phyloP scores from a whole-genome alignment of 1,284 basidiomycete genomes.

The Pseudozyma pruni region DNA sequence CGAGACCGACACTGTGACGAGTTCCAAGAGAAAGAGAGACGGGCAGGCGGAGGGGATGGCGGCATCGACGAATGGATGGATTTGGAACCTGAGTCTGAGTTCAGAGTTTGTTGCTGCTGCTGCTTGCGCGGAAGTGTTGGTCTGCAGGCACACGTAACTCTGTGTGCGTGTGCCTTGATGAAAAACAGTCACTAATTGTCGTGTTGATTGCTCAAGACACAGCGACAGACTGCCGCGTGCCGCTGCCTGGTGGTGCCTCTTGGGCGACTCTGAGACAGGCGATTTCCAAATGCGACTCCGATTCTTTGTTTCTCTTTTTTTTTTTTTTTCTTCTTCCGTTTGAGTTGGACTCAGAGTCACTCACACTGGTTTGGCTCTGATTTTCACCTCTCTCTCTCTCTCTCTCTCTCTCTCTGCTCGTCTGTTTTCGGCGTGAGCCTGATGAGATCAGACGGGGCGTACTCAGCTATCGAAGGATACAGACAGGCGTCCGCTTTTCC shows the following conservation, averaged over 20 bases:
- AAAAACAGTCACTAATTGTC: background rate
- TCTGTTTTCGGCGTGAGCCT: constrained; percentile 1
- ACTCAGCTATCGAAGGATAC: too few relatives aligned
- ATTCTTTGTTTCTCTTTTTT: constrained; percentile 1
- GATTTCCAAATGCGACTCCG: constrained; percentile 7
- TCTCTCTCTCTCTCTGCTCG: too few relatives aligned
- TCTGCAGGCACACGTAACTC: constrained; percentile 30
- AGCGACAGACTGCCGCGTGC: background rate
- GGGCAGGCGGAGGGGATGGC: background rate
- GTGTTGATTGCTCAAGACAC: constrained; percentile 1
- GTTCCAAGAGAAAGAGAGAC: constrained; percentile 1
- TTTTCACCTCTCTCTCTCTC: too few relatives aligned
- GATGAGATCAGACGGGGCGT: too few relatives aligned
- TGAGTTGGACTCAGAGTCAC: constrained; percentile 2
- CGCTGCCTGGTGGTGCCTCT: too few relatives aligned
- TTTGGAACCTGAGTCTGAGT: background rate
- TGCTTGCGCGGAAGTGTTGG: constrained; percentile 33
- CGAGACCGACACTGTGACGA: constrained; percentile 3
- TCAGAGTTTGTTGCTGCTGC: background rate
- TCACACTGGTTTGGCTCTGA: background rate
- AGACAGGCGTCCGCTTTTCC: too few relatives aligned
- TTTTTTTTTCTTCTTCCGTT: background rate
- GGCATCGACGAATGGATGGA: constrained; percentile 10
- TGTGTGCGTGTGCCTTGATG: too few relatives aligned
- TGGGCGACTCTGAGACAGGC: too few relatives aligned